Percentiles rank a stretch among this genome's conserved stretches.
Evolutionary conservation across 148 eudicot species (phyloP).

Genomic region (Rhododendron vialii): DNA sequence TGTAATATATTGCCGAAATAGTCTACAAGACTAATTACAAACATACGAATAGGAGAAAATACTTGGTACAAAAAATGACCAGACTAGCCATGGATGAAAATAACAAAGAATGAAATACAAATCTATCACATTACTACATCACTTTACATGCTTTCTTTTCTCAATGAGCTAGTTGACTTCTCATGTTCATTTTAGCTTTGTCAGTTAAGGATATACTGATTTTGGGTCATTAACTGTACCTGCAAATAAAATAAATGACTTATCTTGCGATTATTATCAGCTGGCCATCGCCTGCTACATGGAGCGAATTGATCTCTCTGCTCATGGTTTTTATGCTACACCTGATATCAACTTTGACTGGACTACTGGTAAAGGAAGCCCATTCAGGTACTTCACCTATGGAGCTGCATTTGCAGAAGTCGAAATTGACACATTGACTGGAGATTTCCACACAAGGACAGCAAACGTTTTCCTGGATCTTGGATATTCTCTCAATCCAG

Average conservation of each 20-base stretch:
- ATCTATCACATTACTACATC: background rate
- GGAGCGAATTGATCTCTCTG: conserved; percentile 93
- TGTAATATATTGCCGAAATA: background rate
- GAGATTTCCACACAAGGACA: conserved; percentile 91
- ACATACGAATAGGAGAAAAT: background rate
- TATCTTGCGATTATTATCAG: conserved; percentile 39
- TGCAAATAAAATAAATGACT: background rate
- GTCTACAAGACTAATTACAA: background rate
- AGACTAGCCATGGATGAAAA: background rate
- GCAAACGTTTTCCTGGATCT: conserved; percentile 82
- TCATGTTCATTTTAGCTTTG: background rate
- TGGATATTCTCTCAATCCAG: conserved; percentile 89
- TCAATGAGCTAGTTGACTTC: background rate
- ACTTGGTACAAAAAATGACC: background rate
- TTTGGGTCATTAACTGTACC: background rate
- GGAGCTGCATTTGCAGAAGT: conserved; percentile 98
- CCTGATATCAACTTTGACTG: conserved; percentile 96
- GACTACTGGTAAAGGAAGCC: conserved; percentile 69
- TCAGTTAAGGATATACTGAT: background rate
- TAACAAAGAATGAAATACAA: background rate
- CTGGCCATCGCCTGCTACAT: conserved; percentile 63
- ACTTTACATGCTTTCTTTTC: background rate
- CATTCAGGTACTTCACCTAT: conserved; percentile 84
- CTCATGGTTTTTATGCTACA: conserved; percentile 83
- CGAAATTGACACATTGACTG: conserved; percentile 84